Base-by-base conservation (phyloP, 176 grass and related monocot genomes). In the Thinopyrum elongatum region DNA sequence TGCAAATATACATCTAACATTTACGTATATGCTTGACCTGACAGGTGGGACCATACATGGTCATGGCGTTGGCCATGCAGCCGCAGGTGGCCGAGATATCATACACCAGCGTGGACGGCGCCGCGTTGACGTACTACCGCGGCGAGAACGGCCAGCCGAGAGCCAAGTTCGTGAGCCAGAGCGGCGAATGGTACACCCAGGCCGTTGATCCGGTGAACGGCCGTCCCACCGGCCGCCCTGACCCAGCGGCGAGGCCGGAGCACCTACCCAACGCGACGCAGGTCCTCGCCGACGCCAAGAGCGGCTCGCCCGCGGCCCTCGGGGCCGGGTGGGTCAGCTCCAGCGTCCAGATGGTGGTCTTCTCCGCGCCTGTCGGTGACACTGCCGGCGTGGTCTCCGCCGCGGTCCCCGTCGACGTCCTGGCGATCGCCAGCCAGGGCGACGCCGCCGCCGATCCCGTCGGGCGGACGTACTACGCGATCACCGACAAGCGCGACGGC, bases 101-200 rank as follows among this genome's bases (percentile, higher is more conserved):
- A 10, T 93, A 93, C 44, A 60, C 58, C 13, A 68, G 25, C 33
- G 19, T 68, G 30, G 59, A 86, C 62, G 83, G 88, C 31, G 33
- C 35, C 26, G 70, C 65, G 16, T 88, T 90, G 82, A 70, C 86
- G 7, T 93, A 90, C 83, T 90, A 90, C 73, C 86, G 73, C 57
- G 51, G 8, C 47, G 34, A 33, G 13, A 12, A 7, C 25, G 85
- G 73, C 47, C 29, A 64, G 63, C 7, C 16, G 8, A 70, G 55
- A 23, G 70, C 60, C 0, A 68, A 86, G 65, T 86, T 79, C 84
- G 39, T 10, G 19, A 35, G 46, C 65, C 8, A 55, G 2, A 31
- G 8, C 55, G 4, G 31, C 55, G 14, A 22, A 55, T 79, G 84
- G 88, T 34, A 55, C 84, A 90, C 41, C 25, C 84, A 90, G 84